A percentile compares a stretch with the other conserved stretches of the same genome.
Evolutionary conservation across 2,329 filamentous ascomycete genomes (phyloP).

Genomic region (Aspergillus alliaceus): DNA sequence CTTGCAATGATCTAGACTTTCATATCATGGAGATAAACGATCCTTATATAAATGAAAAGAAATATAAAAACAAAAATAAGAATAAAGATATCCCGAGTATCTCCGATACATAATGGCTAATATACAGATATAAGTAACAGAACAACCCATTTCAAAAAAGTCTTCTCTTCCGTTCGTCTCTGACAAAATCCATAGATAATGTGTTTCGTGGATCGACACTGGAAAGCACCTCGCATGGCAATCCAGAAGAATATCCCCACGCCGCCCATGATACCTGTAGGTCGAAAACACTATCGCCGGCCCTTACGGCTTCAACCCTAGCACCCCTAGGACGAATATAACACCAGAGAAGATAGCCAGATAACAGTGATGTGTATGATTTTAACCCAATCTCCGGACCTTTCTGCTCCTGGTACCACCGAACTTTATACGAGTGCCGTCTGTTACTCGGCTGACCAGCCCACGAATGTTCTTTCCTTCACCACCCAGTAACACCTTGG

Average conservation of each 20-base stretch:
- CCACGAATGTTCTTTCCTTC: constrained; percentile 76
- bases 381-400: constrained; percentile 73
- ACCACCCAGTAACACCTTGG: constrained; percentile 82
- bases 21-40: neutral
- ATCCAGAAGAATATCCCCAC: too few relatives aligned
- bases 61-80: neutral
- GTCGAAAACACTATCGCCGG: neutral
- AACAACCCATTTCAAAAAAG: constrained; percentile 5
- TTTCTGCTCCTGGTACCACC: constrained; percentile 85
- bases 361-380: neutral
- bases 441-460: constrained; percentile 76
- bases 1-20: too few relatives aligned
- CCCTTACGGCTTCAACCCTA: neutral
- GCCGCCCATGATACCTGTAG: neutral
- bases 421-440: constrained; percentile 90
- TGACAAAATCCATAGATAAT: constrained; percentile 1
- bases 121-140: constrained; percentile 23
- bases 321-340: neutral
- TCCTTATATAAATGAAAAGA: neutral
- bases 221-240: neutral
- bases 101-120: constrained; percentile 9
- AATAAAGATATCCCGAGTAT: constrained; percentile 6
- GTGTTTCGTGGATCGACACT: neutral
- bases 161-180: neutral
- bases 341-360: neutral